Base-by-base conservation (phyloP, 352 stramenopile species). In the Thalassiosira livingstoniorum region DNA sequence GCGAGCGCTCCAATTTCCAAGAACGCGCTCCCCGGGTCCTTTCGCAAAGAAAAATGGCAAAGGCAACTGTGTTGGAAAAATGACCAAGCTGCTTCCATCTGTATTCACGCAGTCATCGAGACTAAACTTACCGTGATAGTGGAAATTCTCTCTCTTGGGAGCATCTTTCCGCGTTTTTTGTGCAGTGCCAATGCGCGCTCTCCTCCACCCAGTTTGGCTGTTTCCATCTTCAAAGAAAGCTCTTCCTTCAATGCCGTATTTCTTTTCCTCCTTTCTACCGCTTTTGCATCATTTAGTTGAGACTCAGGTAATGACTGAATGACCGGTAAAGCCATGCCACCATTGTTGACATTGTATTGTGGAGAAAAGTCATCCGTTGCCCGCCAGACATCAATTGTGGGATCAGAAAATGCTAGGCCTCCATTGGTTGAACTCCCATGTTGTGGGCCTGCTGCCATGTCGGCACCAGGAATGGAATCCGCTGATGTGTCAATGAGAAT, bases 1-100 rank as follows among this genome's bases (percentile, higher is more conserved):
- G 86, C 89, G 31, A 95, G 77, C 2, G 97, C 86, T 10, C 95
- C 98, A 53, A 99, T 92, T 92, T 99, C 97, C 34, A 99, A 88
- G 75, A 99, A 98, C 7, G 97, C 96, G 42, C 96, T 98, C 7
- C 96, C 97, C 0, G 94, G 85, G 87, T 99, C 97, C n/a, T n/a
- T n/a, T n/a, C n/a, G n/a, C n/a, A n/a, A n/a, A n/a, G n/a, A n/a
- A n/a, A n/a, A n/a, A n/a, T n/a, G n/a, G n/a, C n/a, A n/a, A n/a
- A n/a, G n/a, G n/a, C n/a, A n/a, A n/a, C n/a, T n/a, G n/a, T n/a
- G n/a, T n/a, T n/a, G n/a, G n/a, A n/a, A n/a, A n/a, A n/a, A n/a
- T n/a, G n/a, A n/a, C n/a, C n/a, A n/a, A n/a, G n/a, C n/a, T n/a
- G n/a, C n/a, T n/a, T n/a, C n/a, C n/a, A n/a, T n/a, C n/a, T n/a